Evolutionary conservation across 208 protist genomes (phyloP).

Genomic region (Leishmania tropica): DNA sequence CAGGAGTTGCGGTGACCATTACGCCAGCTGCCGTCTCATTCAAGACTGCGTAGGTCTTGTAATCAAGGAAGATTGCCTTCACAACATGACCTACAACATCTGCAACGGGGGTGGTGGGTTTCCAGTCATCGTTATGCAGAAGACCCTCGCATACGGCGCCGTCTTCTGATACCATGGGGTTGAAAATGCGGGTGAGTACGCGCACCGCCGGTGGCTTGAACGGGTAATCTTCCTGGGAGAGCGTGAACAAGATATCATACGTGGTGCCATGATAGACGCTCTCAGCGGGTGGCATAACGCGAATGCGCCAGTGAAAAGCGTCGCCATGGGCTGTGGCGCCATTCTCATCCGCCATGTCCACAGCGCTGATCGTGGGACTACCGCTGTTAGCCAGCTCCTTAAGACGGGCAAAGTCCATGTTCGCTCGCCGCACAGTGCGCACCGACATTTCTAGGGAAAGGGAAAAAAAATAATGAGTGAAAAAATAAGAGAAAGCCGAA

Average conservation of each 20-base stretch:
- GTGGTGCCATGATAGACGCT: slow-evolving; percentile 52
- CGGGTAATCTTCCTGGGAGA: slow-evolving; percentile 57
- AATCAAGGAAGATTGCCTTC: slow-evolving; percentile 50
- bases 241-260: slow-evolving; percentile 52
- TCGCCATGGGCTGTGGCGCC: slow-evolving; percentile 17
- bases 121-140: slow-evolving; percentile 43
- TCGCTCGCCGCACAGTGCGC: slow-evolving; percentile 34
- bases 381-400: slow-evolving; percentile 4
- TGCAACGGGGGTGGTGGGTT: slow-evolving; percentile 35
- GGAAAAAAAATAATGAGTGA: neutral
- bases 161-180: slow-evolving; percentile 48
- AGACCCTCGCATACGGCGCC: slow-evolving; percentile 60
- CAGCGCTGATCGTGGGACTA: slow-evolving; percentile 8
- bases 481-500: neutral
- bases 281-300: slow-evolving; percentile 31
- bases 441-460: slow-evolving; percentile 13
- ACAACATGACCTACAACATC: slow-evolving; percentile 45
- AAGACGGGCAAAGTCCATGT: slow-evolving; percentile 45
- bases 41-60: slow-evolving; percentile 30
- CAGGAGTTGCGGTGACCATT: slow-evolving; percentile 10
- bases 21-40: slow-evolving; percentile 45
- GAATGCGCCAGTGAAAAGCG: slow-evolving; percentile 53
- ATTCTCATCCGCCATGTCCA: slow-evolving; percentile 16
- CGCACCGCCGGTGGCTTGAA: slow-evolving; percentile 53
- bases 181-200: slow-evolving; percentile 62